A percentile compares a stretch with the other conserved stretches of the same genome.
Evolutionary conservation across 805 yeast genomes (phyloP).

Genomic region (Yarrowia sp.): DNA sequence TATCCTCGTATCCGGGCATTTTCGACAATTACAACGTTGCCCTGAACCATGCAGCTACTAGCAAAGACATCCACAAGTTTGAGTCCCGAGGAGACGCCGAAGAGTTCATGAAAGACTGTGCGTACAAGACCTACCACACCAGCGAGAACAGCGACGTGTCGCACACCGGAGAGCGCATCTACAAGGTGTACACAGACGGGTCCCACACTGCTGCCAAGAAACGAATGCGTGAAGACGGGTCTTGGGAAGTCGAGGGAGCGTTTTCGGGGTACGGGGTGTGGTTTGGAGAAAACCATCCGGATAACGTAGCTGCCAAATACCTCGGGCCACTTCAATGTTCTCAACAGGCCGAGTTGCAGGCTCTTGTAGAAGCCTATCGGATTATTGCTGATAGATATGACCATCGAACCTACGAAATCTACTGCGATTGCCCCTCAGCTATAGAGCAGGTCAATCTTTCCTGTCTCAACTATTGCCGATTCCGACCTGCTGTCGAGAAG

Average conservation of each 20-base stretch:
- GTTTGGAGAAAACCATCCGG: slow-evolving; percentile 8
- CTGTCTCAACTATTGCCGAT: not conserved
- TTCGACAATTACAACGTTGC: not conserved
- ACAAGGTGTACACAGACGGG: slow-evolving; percentile 1
- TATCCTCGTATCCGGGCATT: not conserved
- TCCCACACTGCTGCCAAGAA: not conserved
- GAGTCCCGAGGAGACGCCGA: not conserved
- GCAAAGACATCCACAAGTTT: not conserved
- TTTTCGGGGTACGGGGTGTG: not conserved
- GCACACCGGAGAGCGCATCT: too few relatives aligned
- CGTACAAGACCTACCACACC: not conserved
- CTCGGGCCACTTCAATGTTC: not conserved
- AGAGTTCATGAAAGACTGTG: not conserved
- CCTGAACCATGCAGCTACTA: not conserved
- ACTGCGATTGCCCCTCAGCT: not conserved
- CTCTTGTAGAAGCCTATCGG: not conserved
- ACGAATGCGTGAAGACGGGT: too few relatives aligned
- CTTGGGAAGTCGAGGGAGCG: too few relatives aligned
- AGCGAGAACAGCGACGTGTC: not conserved
- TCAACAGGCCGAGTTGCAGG: not conserved
- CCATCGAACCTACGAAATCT: not conserved
- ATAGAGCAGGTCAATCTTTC: not conserved
- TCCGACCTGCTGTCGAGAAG: not conserved
- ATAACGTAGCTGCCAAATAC: not conserved
- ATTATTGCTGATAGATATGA: not conserved